Base-by-base conservation (phyloP, 208 protist species). In the Trypanosoma boissoni region DNA sequence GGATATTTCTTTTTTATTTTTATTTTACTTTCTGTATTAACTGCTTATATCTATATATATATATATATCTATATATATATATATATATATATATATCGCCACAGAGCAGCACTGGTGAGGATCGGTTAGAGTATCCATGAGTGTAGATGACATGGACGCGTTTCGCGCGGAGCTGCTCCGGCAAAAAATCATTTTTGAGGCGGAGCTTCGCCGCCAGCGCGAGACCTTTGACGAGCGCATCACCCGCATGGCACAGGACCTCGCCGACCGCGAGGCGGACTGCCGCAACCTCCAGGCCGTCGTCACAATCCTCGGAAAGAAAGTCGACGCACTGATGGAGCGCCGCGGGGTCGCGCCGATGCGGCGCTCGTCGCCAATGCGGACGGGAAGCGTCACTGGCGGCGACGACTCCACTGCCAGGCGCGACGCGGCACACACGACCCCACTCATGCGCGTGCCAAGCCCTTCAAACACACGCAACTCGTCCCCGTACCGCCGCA, bases 131-230 rank as follows among this genome's bases (percentile, higher is more conserved):
- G n/a, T n/a, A n/a, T n/a, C n/a, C n/a, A 74, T 79, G 73, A 64
- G 58, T 41, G 31, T 34, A 9, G 83, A 91, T 62, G 82, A 94
- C 14, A 72, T 93, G 23, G 86, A 93, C 32, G 74, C 74, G 14
- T 83, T 96, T 24, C 81, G 86, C 18, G 79, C 83, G 3, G 86
- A 96, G 68, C 72, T 96, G 45, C 78, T 96, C 9, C 74, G 89
- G 7, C 89, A 96, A 58, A 91, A 91, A 46, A 83, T 94, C 28
- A 90, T 93, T 24, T 92, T 96, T 41, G 86, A 92, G 49, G 80
- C 80, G 8, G 86, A 96, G 65, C 72, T 96, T 26, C 80, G 80
- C 1, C 82, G 89, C 16, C 86, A 93, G 56, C 72, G 86, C 21
- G 84, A 96, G 29, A 43, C 45, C 21, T 92, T 91, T 56, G 86